phyloP scores from a whole-genome alignment of 2,329 filamentous ascomycete species.

The Cucurbitaria berberidis region DNA sequence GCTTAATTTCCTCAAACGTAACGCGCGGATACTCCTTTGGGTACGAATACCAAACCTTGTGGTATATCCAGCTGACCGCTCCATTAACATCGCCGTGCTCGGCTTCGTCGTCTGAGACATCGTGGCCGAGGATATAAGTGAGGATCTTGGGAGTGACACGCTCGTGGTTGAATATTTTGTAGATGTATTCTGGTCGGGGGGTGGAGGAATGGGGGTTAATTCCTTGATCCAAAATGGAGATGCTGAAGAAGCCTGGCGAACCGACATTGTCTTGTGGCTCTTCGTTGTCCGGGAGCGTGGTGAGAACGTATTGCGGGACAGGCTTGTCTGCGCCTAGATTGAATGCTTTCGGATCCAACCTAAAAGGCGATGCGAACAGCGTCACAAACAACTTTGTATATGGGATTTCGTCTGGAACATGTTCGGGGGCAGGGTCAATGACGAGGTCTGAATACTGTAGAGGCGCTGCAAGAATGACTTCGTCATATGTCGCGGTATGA shows the following conservation, averaged over 20 bases:
- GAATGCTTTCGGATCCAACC: conserved; percentile 77
- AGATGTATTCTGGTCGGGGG: conserved; percentile 60
- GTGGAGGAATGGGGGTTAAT: conserved; percentile 59
- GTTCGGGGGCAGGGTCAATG: conserved; percentile 51
- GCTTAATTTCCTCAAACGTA: conserved; percentile 80
- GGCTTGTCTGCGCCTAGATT: conserved; percentile 62
- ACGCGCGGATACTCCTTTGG: conserved; percentile 83
- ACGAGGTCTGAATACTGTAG: conserved; percentile 78
- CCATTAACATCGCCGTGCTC: conserved; percentile 41
- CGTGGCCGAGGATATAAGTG: conserved; percentile 53
- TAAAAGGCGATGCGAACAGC: conserved; percentile 78
- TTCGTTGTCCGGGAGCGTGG: conserved; percentile 73
- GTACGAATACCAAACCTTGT: conserved; percentile 79
- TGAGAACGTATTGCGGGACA: conserved; percentile 79
- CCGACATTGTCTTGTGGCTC: conserved; percentile 61
- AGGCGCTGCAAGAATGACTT: conserved; percentile 82
- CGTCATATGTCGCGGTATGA: conserved; percentile 65
- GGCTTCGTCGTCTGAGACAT: conserved; percentile 39
- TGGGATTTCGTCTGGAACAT: conserved; percentile 75
- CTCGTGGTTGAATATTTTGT: conserved; percentile 70
- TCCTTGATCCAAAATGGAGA: conserved; percentile 73
- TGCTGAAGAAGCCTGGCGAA: conserved; percentile 80
- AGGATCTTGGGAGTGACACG: conserved; percentile 57
- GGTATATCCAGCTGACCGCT: conserved; percentile 40
- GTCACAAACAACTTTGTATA: conserved; percentile 90